These are phyloP conservation scores for Dioscorea alata DNA, from an alignment of 106 monocot species.

Conservation along the genomic window DNA sequence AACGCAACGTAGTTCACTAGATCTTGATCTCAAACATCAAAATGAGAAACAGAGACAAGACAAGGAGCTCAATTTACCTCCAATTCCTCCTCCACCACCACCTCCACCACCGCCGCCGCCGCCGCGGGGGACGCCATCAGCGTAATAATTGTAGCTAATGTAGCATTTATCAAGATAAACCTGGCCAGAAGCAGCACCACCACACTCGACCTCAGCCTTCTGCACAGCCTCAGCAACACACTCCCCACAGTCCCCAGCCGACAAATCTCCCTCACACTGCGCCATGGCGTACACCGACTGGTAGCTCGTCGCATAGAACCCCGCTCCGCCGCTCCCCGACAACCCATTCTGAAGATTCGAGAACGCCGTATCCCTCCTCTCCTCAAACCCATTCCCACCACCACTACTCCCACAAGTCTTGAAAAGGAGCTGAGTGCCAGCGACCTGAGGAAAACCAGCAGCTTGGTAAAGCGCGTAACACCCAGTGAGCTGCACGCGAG, in stretches of 20 bases:
- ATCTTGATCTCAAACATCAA: too few species aligned
- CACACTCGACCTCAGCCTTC: constrained; percentile 93
- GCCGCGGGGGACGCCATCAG: constrained; percentile 47
- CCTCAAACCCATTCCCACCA: constrained; percentile 46
- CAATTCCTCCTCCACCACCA: constrained; percentile 22
- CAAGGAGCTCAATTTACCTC: background rate
- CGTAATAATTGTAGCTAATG: constrained; percentile 69
- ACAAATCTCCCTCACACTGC: constrained; percentile 93
- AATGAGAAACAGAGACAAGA: background rate
- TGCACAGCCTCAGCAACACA: constrained; percentile 86
- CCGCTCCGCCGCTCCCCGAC: constrained; percentile 13
- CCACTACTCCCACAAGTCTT: constrained; percentile 59
- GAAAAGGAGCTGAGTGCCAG: constrained; percentile 77
- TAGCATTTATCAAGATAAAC: constrained; percentile 96
- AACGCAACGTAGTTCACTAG: background rate
- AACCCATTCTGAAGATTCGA: constrained; percentile 65
- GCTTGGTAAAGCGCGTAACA: constrained; percentile 88
- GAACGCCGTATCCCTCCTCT: constrained; percentile 73
- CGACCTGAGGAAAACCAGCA: constrained; percentile 70
- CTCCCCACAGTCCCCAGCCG: constrained; percentile 60
- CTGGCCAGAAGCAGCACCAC: constrained; percentile 71
- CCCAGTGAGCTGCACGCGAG: constrained; percentile 79
- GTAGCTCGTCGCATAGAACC: constrained; percentile 80
- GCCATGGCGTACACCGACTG: constrained; percentile 80
- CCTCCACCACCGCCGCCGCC: constrained; percentile 23